Evolutionary conservation across 2,329 filamentous ascomycete genomes (phyloP).

Genomic region (Ophiostoma montium): DNA sequence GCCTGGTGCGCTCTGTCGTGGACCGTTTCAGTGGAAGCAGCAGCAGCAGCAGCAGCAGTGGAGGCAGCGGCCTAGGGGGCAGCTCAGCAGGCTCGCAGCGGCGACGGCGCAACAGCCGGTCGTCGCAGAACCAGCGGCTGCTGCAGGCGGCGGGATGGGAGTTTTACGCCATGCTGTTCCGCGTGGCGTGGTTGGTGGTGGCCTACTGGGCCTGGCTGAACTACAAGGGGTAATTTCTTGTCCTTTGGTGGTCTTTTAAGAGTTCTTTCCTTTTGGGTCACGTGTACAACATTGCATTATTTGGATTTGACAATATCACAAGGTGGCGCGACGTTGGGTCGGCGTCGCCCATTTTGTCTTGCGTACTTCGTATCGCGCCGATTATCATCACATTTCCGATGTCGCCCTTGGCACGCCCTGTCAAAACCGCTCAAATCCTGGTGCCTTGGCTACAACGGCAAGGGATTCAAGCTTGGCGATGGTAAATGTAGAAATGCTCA

Average conservation of each 20-base stretch:
- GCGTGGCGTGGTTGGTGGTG: constrained; percentile 49
- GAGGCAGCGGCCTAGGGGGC: not conserved
- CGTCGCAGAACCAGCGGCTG: not conserved
- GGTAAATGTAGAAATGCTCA: no score
- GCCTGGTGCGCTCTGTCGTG: not conserved
- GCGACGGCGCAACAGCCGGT: constrained; percentile 24
- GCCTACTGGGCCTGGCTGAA: constrained; percentile 54
- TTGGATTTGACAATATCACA: no score
- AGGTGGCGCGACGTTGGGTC: no score
- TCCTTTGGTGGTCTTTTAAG: not conserved
- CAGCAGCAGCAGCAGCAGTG: not conserved
- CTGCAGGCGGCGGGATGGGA: constrained; percentile 35
- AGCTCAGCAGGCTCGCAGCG: constrained; percentile 14
- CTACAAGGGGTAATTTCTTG: constrained; percentile 32
- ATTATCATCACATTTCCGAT: not conserved
- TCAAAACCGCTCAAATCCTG: no score
- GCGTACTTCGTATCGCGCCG: no score
- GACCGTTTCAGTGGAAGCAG: constrained; percentile 14
- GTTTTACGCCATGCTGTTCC: constrained; percentile 44
- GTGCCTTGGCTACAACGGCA: no score
- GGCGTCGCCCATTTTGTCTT: no score
- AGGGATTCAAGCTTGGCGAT: no score
- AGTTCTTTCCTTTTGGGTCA: not conserved
- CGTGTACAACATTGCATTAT: not conserved
- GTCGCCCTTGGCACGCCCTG: not conserved